Evolutionary conservation across 331 rosid species (phyloP).

Genomic region (Quercus tomentella): DNA sequence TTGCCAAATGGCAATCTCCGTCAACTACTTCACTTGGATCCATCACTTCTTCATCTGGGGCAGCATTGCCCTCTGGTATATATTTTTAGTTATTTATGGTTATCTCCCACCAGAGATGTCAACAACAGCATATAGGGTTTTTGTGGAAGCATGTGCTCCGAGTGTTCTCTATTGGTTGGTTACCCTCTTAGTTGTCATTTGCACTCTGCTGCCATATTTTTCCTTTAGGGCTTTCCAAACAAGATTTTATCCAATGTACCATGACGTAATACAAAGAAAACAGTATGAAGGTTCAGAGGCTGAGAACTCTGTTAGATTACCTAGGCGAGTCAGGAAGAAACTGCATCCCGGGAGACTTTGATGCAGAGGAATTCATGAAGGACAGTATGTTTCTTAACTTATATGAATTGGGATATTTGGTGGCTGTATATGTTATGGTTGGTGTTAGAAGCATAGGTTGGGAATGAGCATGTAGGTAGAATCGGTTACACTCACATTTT

Average conservation of each 20-base stretch:
- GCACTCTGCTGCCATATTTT: slow-evolving; percentile 69
- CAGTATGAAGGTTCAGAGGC: slow-evolving; percentile 26
- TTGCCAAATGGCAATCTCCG: slow-evolving; percentile 81
- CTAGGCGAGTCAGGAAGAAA: slow-evolving; percentile 31
- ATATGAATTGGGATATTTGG: too few species aligned
- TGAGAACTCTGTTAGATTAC: slow-evolving; percentile 33
- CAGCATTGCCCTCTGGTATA: slow-evolving; percentile 69
- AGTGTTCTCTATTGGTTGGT: slow-evolving; percentile 71
- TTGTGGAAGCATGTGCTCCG: slow-evolving; percentile 69
- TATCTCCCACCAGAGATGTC: slow-evolving; percentile 53
- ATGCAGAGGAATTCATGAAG: slow-evolving; percentile 38
- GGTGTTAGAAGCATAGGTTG: too few species aligned
- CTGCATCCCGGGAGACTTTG: slow-evolving; percentile 39
- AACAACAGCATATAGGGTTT: slow-evolving; percentile 63
- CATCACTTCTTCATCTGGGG: slow-evolving; percentile 92
- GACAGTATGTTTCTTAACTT: too few species aligned
- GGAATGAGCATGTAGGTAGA: too few species aligned
- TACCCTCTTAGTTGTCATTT: slow-evolving; percentile 53
- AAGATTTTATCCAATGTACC: slow-evolving; percentile 71
- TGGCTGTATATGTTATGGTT: background rate
- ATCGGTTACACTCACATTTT: too few species aligned
- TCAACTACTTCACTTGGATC: slow-evolving; percentile 94
- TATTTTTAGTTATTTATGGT: slow-evolving; percentile 62
- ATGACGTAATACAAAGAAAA: slow-evolving; percentile 61
- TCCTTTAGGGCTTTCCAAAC: slow-evolving; percentile 68